Evolutionary conservation across 306 rosid species (phyloP).

Genomic region (Glycine soja): DNA sequence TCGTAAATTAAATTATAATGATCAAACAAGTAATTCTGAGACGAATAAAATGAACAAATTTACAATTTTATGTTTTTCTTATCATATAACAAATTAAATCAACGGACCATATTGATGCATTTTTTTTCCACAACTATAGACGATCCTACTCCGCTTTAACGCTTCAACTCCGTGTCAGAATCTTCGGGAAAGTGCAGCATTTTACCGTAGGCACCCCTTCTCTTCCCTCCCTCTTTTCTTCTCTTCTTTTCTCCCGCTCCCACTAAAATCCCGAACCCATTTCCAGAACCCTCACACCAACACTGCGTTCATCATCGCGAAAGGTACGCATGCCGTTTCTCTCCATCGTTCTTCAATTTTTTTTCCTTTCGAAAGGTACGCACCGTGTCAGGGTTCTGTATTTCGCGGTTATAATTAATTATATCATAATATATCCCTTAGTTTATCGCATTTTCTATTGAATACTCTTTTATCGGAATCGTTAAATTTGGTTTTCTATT

Average conservation of each 20-base stretch:
- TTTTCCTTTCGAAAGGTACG: not conserved
- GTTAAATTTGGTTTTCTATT: not conserved
- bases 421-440: not conserved
- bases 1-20: too few species aligned
- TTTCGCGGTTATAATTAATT: too few species aligned
- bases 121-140: too few species aligned
- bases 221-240: not conserved
- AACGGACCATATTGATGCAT: too few species aligned
- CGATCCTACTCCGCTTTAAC: too few species aligned
- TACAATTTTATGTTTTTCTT: too few species aligned
- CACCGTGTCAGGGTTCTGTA: not conserved
- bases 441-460: not conserved
- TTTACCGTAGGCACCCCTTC: not conserved
- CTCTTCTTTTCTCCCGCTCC: too few species aligned
- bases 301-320: not conserved
- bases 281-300: not conserved
- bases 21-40: too few species aligned
- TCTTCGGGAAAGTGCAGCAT: too few species aligned
- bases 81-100: too few species aligned
- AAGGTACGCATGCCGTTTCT: conserved; percentile 5
- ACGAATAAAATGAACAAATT: too few species aligned
- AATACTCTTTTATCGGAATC: not conserved
- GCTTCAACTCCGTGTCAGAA: too few species aligned
- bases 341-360: not conserved
- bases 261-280: not conserved